Percentiles rank a stretch among this genome's conserved stretches.
These are phyloP conservation scores for Penicillium cataractarum DNA, from an alignment of 495 filamentous ascomycete genomes.

Conservation along the genomic window DNA sequence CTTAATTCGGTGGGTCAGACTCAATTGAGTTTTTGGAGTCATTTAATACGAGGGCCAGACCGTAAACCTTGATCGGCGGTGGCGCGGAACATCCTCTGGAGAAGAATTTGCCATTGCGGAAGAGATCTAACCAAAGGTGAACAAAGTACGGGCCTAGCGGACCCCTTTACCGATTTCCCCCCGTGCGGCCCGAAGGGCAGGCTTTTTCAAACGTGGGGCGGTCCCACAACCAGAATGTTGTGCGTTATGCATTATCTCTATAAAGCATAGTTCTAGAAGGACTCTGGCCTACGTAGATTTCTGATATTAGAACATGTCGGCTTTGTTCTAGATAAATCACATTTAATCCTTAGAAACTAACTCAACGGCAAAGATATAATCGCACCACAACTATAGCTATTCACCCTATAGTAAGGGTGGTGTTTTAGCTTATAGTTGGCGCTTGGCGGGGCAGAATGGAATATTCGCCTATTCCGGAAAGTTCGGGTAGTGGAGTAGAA, in stretches of 20 bases:
- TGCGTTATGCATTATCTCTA: slow-evolving; percentile 4
- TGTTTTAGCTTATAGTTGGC: slow-evolving; percentile 6
- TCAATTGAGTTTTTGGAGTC: slow-evolving; percentile 6
- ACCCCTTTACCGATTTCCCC: slow-evolving; percentile 2
- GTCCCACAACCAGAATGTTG: slow-evolving; percentile 7
- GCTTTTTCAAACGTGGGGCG: slow-evolving; percentile 4
- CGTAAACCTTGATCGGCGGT: slow-evolving; percentile 2
- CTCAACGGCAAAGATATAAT: slow-evolving; percentile 4
- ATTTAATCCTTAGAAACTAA: background rate
- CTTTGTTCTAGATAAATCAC: slow-evolving; percentile 5
- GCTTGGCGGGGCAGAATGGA: slow-evolving; percentile 2
- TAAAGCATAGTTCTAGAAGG: slow-evolving; percentile 6
- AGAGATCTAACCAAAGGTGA: background rate
- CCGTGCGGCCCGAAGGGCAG: slow-evolving; percentile 6
- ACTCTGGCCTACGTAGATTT: slow-evolving; percentile 5
- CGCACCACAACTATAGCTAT: background rate
- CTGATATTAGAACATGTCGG: slow-evolving; percentile 5
- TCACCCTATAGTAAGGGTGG: slow-evolving; percentile 1
- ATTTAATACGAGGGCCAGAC: slow-evolving; percentile 6
- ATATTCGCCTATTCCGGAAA: slow-evolving; percentile 5
- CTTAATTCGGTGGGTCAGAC: slow-evolving; percentile 1
- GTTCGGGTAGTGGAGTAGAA: slow-evolving; percentile 4
- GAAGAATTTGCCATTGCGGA: slow-evolving; percentile 7
- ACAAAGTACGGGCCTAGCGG: slow-evolving; percentile 7
- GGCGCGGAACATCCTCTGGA: background rate